Evolutionary conservation across 257 asterid genomes (phyloP).

Genomic region (Solanum piurae): DNA sequence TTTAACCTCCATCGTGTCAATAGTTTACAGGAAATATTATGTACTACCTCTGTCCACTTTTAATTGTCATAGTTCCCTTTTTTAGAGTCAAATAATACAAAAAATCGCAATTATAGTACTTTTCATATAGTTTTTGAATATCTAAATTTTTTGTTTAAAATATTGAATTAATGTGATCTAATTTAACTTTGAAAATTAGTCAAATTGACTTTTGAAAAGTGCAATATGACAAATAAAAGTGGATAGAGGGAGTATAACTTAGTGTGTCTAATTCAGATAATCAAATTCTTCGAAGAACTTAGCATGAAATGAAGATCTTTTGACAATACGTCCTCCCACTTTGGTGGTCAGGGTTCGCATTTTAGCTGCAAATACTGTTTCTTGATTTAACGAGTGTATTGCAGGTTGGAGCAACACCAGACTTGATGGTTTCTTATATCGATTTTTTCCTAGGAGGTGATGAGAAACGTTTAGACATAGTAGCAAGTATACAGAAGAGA

Average conservation of each 20-base stretch:
- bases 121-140: not conserved
- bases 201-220: no score
- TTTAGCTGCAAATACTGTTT: not conserved
- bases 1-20: not conserved
- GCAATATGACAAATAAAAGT: not conserved
- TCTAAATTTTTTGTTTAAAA: not conserved
- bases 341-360: not conserved
- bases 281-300: not conserved
- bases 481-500: conserved; percentile 77
- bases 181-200: no score
- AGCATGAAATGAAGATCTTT: not conserved
- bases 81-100: not conserved
- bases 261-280: not conserved
- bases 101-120: not conserved
- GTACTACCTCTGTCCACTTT: not conserved
- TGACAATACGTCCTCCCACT: not conserved
- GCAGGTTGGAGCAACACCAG: conserved; percentile 98
- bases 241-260: not conserved
- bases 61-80: not conserved
- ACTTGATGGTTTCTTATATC: conserved; percentile 84
- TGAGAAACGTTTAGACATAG: conserved; percentile 86
- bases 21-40: not conserved
- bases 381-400: conserved; percentile 5
- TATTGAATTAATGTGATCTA: no score
- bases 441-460: conserved; percentile 98